Percentiles rank a stretch among this genome's conserved stretches.
phyloP scores from a whole-genome alignment of 306 rosid species.

The Vicia villosa region DNA sequence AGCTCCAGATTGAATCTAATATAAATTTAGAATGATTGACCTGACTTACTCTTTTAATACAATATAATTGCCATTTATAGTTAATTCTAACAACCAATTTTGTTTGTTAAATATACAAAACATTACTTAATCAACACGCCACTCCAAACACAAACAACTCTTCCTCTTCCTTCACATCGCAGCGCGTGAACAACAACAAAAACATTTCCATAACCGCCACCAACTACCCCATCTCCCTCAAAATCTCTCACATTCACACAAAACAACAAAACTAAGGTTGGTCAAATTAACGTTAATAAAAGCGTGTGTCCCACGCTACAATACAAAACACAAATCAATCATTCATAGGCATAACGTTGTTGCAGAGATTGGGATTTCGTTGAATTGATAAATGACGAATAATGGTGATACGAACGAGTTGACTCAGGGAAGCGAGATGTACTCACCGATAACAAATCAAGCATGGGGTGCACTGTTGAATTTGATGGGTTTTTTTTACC shows the following conservation, averaged over 20 bases:
- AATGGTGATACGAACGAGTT: constrained; percentile 63
- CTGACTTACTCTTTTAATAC: too few relatives aligned
- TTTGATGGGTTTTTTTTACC: constrained; percentile 76
- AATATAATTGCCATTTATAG: too few relatives aligned
- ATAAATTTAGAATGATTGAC: too few relatives aligned
- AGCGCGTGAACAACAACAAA: neutral
- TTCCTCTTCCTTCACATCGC: neutral
- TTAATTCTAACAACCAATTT: too few relatives aligned
- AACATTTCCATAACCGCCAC: neutral
- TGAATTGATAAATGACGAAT: neutral
- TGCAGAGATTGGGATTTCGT: neutral
- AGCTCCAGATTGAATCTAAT: too few relatives aligned
- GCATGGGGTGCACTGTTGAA: constrained; percentile 72
- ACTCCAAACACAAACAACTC: too few relatives aligned
- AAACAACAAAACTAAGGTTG: neutral
- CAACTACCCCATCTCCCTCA: neutral
- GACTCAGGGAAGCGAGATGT: constrained; percentile 72
- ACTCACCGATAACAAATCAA: constrained; percentile 58
- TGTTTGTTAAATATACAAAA: too few relatives aligned
- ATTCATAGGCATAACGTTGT: too few relatives aligned
- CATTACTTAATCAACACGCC: too few relatives aligned
- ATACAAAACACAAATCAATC: neutral
- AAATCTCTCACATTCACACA: neutral
- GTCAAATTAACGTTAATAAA: neutral
- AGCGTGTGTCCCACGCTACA: constrained; percentile 36